These are phyloP conservation scores for Sphenostylis stenocarpa DNA, from an alignment of 306 rosid genomes.

Conservation along the genomic window DNA sequence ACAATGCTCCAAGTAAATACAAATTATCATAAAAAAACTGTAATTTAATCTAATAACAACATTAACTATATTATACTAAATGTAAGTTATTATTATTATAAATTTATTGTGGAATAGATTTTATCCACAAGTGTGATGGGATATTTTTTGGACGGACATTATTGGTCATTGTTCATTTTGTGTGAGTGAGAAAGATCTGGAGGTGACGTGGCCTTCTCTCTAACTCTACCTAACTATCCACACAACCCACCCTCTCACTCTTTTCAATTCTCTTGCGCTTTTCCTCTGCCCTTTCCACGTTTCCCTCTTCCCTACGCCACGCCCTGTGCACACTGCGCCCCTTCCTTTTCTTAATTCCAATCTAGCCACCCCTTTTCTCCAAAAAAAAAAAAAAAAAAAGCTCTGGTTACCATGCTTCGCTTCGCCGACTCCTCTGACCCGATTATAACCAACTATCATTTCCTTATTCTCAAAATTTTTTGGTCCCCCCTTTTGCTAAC, in stretches of 20 bases:
- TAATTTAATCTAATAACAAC: no score
- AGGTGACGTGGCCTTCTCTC: conserved; percentile 59
- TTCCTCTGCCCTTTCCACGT: conserved; percentile 47
- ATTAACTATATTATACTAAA: no score
- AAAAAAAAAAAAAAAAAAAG: not conserved
- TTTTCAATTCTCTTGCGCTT: conserved; percentile 33
- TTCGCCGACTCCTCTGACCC: not conserved
- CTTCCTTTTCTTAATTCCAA: not conserved
- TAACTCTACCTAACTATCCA: conserved; percentile 61
- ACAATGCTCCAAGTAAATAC: no score
- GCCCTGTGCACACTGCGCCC: conserved; percentile 9
- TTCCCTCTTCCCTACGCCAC: not conserved
- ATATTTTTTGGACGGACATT: not conserved
- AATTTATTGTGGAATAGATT: not conserved
- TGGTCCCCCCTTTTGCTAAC: conserved; percentile 29
- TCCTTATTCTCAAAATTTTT: not conserved
- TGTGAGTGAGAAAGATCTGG: conserved; percentile 20
- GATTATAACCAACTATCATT: not conserved
- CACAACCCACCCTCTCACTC: not conserved
- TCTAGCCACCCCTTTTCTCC: not conserved
- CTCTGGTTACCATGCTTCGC: not conserved
- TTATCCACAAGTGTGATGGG: not conserved
- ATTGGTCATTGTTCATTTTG: not conserved
- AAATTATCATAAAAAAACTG: no score
- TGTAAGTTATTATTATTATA: no score